Evolutionary conservation across 768 basidiomycete species (phyloP), one percentile per base, ranked within the genome.

Genomic region (Pleurotus citrinopileatus): DNA sequence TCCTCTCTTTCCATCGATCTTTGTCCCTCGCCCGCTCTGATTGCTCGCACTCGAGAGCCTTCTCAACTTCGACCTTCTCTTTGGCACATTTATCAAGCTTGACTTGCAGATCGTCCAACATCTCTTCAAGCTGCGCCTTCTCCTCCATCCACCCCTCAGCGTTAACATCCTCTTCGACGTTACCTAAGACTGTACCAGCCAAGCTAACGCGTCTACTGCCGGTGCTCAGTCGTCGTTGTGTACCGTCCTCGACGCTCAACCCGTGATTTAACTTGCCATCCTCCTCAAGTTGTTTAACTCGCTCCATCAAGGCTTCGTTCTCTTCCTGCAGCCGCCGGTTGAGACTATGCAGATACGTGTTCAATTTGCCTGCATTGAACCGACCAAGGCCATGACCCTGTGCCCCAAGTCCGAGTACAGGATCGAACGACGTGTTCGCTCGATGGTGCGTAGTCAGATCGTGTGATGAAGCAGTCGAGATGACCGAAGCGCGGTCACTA

Each of bases 341-440:
- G 47, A 96, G 73, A 8, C 87, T 86, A 68, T 95, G 91, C 62
- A 96, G 67, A 66, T 96, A 95, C 9, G 79, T 76, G 56, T 96
- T 95, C 58, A 96, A 68, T 69, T 94, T 96, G 15, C 80, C 79
- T 2, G 89, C 89, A 65, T 95, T 91, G 69, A 94, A 94, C 25
- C 87, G 75, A 13, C 87, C 86, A 26, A 91, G 81, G 15, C 84
- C 87, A 38, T 82, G 79, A 15, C 80, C 82, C 34, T 76, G 75
- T 22, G 80, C 82, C 22, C 83, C 87, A 43, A 87, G 82, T 12
- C 89, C 89, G 64, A 91, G 83, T 1, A 84, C 81, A 22, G 89
- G 89, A 62, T 94, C 94, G 57, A 94, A 92, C 6, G 91, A 94
- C 10, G 91, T 90, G 63, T 96, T 95, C 53, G 83, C 87, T 7